A percentile compares a stretch with the other conserved stretches of the same genome.
These are phyloP conservation scores for Lachancea thermotolerans DNA, from an alignment of 805 yeast species.

Conservation along the genomic window DNA sequence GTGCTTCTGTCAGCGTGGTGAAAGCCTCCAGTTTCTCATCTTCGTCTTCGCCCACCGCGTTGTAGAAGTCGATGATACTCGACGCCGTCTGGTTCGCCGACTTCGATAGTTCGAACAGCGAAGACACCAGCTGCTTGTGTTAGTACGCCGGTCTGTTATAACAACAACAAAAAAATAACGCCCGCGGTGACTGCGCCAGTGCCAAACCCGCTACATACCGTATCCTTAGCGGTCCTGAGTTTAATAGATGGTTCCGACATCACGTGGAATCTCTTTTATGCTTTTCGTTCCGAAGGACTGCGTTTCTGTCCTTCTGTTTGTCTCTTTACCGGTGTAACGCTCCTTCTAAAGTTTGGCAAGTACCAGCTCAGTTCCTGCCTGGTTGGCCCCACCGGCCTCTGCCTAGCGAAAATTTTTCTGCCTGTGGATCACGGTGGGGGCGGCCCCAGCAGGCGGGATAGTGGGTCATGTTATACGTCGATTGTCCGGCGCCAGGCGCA, in stretches of 20 bases:
- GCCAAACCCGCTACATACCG: slow-evolving; percentile 26
- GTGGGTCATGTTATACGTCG: background rate
- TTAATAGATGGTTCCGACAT: slow-evolving; percentile 30
- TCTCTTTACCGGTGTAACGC: background rate
- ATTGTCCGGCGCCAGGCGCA: background rate
- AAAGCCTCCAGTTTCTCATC: slow-evolving; percentile 41
- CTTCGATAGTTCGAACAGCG: slow-evolving; percentile 73
- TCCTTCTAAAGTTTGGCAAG: slow-evolving; percentile 1
- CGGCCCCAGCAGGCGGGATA: background rate
- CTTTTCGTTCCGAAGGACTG: slow-evolving; percentile 2
- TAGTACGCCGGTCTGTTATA: slow-evolving; percentile 7
- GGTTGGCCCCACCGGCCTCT: slow-evolving; percentile 2
- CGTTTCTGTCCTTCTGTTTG: background rate
- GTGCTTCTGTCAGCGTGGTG: slow-evolving; percentile 36
- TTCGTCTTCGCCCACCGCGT: slow-evolving; percentile 44
- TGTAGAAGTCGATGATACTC: slow-evolving; percentile 72
- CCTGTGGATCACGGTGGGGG: background rate
- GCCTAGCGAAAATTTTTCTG: slow-evolving; percentile 7
- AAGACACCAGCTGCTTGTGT: slow-evolving; percentile 52
- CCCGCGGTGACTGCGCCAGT: background rate
- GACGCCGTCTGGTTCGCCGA: slow-evolving; percentile 83
- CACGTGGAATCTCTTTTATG: slow-evolving; percentile 4
- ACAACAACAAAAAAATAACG: background rate
- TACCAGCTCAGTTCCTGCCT: slow-evolving; percentile 1
- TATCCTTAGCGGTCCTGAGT: slow-evolving; percentile 33